Percentiles rank a stretch among this genome's conserved stretches.
Conservation (phyloP, 805 yeast species). For the Ogataea zsoltii region DNA sequence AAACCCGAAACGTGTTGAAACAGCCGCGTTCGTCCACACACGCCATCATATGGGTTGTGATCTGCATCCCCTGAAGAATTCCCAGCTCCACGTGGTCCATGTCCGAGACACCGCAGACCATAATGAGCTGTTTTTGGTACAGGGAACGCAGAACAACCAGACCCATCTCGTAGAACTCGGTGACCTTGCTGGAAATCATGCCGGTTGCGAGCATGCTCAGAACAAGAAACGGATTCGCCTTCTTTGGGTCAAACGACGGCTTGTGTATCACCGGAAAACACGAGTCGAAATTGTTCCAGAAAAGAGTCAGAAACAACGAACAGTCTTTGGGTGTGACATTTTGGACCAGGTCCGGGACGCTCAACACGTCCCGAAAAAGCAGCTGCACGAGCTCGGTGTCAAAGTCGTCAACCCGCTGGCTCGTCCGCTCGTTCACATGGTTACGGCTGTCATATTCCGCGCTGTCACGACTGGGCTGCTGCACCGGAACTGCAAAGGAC, state of each 20-base stretch:
- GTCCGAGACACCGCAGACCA: conserved; percentile 16
- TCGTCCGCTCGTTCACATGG: no score
- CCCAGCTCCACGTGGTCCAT: conserved; percentile 19
- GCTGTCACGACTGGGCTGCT: no score
- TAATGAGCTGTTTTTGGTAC: conserved; percentile 17
- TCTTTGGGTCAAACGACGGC: conserved; percentile 30
- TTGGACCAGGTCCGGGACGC: conserved; percentile 1
- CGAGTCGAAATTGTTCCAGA: conserved; percentile 39
- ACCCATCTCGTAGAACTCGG: conserved; percentile 15
- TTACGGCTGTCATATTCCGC: no score
- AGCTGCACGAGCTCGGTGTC: background rate
- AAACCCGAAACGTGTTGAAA: conserved; percentile 15
- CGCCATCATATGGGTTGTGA: conserved; percentile 25
- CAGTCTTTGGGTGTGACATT: conserved; percentile 10
- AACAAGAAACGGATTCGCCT: conserved; percentile 18
- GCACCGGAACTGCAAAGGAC: no score
- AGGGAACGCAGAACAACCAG: conserved; percentile 24
- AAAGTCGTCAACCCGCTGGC: conserved; percentile 1
- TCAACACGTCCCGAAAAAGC: conserved; percentile 4
- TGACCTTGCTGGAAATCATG: conserved; percentile 23
- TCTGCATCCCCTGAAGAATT: conserved; percentile 27
- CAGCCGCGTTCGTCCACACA: conserved; percentile 25
- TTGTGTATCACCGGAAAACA: conserved; percentile 42
- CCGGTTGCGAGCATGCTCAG: conserved; percentile 22
- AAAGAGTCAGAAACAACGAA: conserved; percentile 27